Conservation (phyloP, 2,329 filamentous ascomycete genomes). For the Microcyclosporella mali region DNA sequence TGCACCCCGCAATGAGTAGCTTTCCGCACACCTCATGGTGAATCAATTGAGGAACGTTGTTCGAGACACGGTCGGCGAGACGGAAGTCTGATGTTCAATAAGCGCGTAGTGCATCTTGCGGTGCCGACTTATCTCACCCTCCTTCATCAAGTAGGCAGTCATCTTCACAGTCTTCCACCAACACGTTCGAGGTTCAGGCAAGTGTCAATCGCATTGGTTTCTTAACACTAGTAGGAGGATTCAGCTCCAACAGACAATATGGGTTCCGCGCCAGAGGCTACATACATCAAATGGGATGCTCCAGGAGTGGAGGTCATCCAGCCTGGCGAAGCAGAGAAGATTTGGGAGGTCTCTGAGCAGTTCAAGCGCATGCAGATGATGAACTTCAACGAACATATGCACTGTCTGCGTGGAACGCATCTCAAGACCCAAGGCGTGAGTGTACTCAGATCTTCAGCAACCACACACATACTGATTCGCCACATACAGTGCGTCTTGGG, state of each 20-base stretch:
- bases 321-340: conserved; percentile 31
- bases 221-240: background rate
- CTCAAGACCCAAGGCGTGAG: conserved; percentile 32
- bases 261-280: conserved; percentile 11
- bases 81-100: conserved; percentile 12
- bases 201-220: too few species aligned
- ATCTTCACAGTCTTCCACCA: background rate
- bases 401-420: conserved; percentile 35
- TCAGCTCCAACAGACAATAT: conserved; percentile 6
- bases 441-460: background rate
- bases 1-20: conserved; percentile 17
- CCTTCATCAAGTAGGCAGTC: background rate
- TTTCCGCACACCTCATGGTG: background rate
- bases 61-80: conserved; percentile 17
- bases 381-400: conserved; percentile 36
- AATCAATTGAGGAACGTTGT: conserved; percentile 10
- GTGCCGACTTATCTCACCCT: background rate
- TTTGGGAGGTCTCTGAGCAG: conserved; percentile 33
- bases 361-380: conserved; percentile 37
- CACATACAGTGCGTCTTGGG: conserved; percentile 26
- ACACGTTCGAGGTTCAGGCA: background rate
- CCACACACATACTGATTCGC: background rate
- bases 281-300: conserved; percentile 28
- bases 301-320: conserved; percentile 31
- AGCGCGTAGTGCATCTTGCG: conserved; percentile 8